Base-by-base conservation (phyloP, 1,139 yeast species). In the Suhomyces taliae region DNA sequence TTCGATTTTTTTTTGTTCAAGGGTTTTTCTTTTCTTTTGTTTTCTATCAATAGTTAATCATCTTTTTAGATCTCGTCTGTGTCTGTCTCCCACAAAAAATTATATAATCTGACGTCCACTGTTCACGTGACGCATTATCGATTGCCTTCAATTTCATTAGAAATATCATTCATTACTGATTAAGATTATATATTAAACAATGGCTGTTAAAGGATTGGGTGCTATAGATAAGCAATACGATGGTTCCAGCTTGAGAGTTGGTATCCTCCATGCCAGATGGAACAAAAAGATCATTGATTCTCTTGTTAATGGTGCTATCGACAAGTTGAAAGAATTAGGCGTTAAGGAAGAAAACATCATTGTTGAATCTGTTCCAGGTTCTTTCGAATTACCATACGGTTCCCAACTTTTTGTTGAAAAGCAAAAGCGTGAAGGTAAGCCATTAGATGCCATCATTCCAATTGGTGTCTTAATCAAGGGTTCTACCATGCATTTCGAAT, bases 231-330 rank as follows among this genome's bases (percentile, higher is more conserved):
- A 85, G 66, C 58, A 66, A 44, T 88, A 87, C 68, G 87, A 88
- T 62, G 91, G 82, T 62, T 77, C 87, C 36, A 65, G 70, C 6
- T 74, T 91, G 55, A 80, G 85, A 58, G 76, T 91, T 46, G 97
- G 95, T 35, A 90, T 93, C 62, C 79, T 93, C 51, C 97, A 90
- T 65, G 97, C 98, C 15, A 86, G 99, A 67, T 93, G 99, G 99
- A 93, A 93, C 68, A 69, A 74, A 44, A 71, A 74, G 43, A 83
- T 91, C 54, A 90, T 93, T 57, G 85, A 84, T 43, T 85, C 90
- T 10, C 76, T 93, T 47, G 95, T 91, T 9, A 70, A 79, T 34
- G 99, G 98, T 45, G 91, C 95, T 27, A 67, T 82, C 36, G 66
- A 72, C 36, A 81, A 81, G 64, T 71, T 91, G 61, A 58, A 61